phyloP scores from a whole-genome alignment of 208 protist species.

The Acanthamoeba divionensis region DNA sequence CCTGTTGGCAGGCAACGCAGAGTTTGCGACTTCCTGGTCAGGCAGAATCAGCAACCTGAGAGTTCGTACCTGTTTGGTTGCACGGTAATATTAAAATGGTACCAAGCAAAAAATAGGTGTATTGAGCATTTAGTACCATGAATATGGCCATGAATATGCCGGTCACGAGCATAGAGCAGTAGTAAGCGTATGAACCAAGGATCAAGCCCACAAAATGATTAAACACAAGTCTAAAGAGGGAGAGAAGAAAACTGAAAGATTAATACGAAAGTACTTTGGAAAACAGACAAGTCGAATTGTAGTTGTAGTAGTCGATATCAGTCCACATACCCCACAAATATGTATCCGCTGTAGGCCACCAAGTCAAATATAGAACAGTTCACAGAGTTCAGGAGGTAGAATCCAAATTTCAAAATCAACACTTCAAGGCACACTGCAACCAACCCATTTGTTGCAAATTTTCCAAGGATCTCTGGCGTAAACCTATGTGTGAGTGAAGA shows the following conservation, averaged over 20 bases:
- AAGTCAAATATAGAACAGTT: constrained; percentile 71
- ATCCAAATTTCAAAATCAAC: constrained; percentile 63
- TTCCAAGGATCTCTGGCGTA: constrained; percentile 78
- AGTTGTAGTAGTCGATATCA: not conserved
- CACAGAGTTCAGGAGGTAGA: constrained; percentile 65
- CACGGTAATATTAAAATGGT: not conserved
- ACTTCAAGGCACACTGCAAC: constrained; percentile 74
- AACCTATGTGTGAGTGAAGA: constrained; percentile 60
- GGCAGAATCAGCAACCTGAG: constrained; percentile 41
- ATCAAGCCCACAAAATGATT: constrained; percentile 26
- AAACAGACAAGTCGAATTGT: not conserved
- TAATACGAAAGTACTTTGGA: not conserved
- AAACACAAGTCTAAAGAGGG: not conserved
- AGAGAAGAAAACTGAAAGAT: not conserved
- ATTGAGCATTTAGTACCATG: not conserved
- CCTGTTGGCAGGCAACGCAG: constrained; percentile 4
- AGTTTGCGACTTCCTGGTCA: constrained; percentile 42
- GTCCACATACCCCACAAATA: constrained; percentile 69
- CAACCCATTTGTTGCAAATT: constrained; percentile 67
- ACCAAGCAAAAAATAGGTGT: not conserved
- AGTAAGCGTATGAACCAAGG: constrained; percentile 39
- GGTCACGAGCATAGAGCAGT: constrained; percentile 17
- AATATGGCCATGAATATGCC: constrained; percentile 32
- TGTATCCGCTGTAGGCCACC: constrained; percentile 70
- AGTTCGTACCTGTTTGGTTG: not conserved